Base-by-base conservation (phyloP, 495 filamentous ascomycete genomes). In the Geoglossum glabrum region DNA sequence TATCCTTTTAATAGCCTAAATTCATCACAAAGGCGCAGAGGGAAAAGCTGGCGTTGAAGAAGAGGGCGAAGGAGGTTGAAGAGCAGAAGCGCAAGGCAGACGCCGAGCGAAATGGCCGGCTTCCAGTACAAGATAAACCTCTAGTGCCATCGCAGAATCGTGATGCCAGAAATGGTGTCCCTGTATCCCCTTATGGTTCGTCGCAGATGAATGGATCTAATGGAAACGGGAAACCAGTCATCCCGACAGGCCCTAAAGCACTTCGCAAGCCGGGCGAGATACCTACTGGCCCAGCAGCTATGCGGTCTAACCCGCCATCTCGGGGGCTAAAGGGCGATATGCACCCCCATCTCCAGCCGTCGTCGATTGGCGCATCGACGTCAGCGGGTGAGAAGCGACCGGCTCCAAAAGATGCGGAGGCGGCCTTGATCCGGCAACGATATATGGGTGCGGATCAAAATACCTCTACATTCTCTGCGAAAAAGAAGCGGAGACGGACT, bases 361-460 rank as follows among this genome's bases (percentile, higher is more conserved):
- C 67, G 5, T 64, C 69, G 0, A 74, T 72, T 46, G 64, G 67
- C 25, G 23, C 49, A 13, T 54, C 27, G 55, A 38, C 19, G 59
- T 54, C 27, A 56, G 38, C 19, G 59, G 75, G 77, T 45, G 84
- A 85, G 63, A 76, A 79, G 57, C 68, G 72, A 15, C 68, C 69
- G 21, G 74, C 80, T 25, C 75, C 78, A 54, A 88, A 90, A 59
- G 83, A 87, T 52, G 77, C 82, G 13, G 86, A 92, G 68, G 84
- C 86, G 26, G 80, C 80, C 19, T 73, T 93, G 60, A 81, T 89
- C 51, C 77, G 85, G 58, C 81, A 88, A 50, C 75, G 85, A 52
- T 98, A 98, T 64, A 95, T 98, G 88, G 92, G 92, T 7, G 82
- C 85, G 11, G 87, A 95, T 52, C 79, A 85, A 60, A 86, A 87